Base-by-base conservation (phyloP, 176 grass and related monocot genomes). In the Aegilops speltoides region DNA sequence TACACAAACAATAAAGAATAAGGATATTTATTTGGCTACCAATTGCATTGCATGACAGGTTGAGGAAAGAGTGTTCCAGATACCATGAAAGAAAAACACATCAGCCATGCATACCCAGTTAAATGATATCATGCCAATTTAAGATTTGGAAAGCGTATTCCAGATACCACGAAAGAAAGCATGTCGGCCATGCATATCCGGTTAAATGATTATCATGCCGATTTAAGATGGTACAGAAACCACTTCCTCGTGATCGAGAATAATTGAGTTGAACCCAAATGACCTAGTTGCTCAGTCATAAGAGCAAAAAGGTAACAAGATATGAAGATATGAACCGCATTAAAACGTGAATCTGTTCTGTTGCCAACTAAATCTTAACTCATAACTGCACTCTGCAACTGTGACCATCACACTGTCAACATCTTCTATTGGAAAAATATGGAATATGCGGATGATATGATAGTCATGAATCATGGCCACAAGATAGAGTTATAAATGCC, bases 401-500 rank as follows among this genome's bases (percentile, higher is more conserved):
- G 25, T 75, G 28, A 38, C 68, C 36, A 79, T 80, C 45, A 74
- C n/a, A 68, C 3, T 84, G 68, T 80, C 75, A 25, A 79, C 34
- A 60, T 87, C 76, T 68, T 73, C 45, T 66, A 52, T 70, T 46
- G 20, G 76, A 90, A 28, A 33, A 76, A 40, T 8, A 46, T 12
- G 25, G 40, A 74, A 23, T 48, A 73, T 68, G 57, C 22, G 1
- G 14, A 54, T 75, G 26, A 46, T 69, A 88, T 60, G 26, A 48
- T 34, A 46, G 33, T 29, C 67, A n/a, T 32, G 40, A 61, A 28
- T 52, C 68, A 16, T 26, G 24, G 15, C 23, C 32, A 41, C 68
- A 62, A 82, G 64, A 82, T 82, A 91, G 23, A 85, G 54, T 78
- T 91, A 28, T 65, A 45, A 56, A 88, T 22, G 32, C 8, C n/a